Conservation (phyloP, 2,329 filamentous ascomycete species). For the Scedosporium apiospermum region DNA sequence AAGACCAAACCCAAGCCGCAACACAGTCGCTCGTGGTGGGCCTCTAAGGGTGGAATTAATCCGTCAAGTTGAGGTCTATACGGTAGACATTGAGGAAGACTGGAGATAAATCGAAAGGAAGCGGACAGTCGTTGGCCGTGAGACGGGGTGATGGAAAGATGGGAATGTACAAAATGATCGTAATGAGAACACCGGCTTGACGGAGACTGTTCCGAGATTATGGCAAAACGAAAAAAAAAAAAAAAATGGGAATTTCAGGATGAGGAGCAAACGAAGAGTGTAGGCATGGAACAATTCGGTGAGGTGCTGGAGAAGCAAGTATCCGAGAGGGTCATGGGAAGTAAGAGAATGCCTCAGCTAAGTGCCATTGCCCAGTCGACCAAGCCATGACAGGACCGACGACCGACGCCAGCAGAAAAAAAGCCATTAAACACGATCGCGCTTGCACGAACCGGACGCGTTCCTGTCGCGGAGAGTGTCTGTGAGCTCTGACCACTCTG, state of each 20-base stretch:
- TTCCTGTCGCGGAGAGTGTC: conserved; percentile 9
- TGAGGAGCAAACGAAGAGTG: too few relatives aligned
- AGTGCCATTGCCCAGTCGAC: neutral
- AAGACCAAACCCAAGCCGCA: neutral
- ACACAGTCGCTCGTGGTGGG: neutral
- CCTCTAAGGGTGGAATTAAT: neutral
- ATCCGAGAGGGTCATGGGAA: neutral
- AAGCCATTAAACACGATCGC: conserved; percentile 11
- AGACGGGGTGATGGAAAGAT: too few relatives aligned
- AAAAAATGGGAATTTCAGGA: too few relatives aligned
- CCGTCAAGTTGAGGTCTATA: neutral
- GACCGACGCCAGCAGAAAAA: neutral
- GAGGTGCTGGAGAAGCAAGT: too few relatives aligned
- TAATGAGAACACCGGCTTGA: too few relatives aligned
- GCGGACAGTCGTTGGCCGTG: neutral
- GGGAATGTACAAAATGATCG: too few relatives aligned
- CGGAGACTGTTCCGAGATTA: too few relatives aligned
- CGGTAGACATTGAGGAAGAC: neutral
- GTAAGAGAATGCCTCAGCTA: neutral
- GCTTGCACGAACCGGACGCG: conserved; percentile 14
- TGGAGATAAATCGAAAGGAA: neutral
- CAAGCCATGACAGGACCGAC: neutral
- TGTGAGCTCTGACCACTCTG: conserved; percentile 9
- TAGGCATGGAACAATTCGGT: too few relatives aligned
- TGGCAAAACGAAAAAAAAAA: too few relatives aligned